Base-by-base conservation (phyloP, 805 yeast genomes). In the Candida silvatica region DNA sequence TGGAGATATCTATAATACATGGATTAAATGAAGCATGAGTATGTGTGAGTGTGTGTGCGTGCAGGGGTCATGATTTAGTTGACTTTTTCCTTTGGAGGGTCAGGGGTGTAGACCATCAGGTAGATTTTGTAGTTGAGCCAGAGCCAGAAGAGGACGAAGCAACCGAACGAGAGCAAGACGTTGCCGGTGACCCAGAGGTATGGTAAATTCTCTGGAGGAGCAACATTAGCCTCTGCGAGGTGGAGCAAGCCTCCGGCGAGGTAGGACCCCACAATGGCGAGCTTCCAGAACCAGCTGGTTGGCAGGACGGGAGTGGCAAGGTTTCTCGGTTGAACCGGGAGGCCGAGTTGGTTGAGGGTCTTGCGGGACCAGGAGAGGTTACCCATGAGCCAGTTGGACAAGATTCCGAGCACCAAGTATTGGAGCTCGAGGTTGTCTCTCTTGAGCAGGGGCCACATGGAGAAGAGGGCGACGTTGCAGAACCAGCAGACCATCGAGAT, bases 141-240 rank as follows among this genome's bases (percentile, higher is more conserved):
- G n/a, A 86, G 42, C 77, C 87, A 88, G 47, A 84, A 84, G 31
- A 81, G 49, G 0, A 60, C 52, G 47, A 88, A 90, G 39, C 87
- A 83, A 0, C 71, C 80, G 51, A 85, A 87, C 0, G 92, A 80
- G 3, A 87, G 49, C 0, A 78, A 48, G 28, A 80, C 75, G 49
- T 92, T 92, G 3, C 75, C 69, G 17, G 90, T 66, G 0, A 84
- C 84, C 88, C 92, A 85, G 4, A 92, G 45, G 54, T 92, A 97
- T 2, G 97, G 96, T 42, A 75, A 80, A 26, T 57, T 52, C 2
- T 53, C 41, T 1, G 90, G 85, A 2, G 94, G 77, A 1, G 42
- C 46, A 7, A 67, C 38, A 17, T 56, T 45, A 25, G 55, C 48
- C 37, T 87, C 95, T 6, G 72, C 52, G 0, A 66, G 32, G 44